A percentile compares a stretch with the other conserved stretches of the same genome.
These are phyloP conservation scores for Cercospora sojina DNA, from an alignment of 2,329 filamentous ascomycete species.

Conservation along the genomic window DNA sequence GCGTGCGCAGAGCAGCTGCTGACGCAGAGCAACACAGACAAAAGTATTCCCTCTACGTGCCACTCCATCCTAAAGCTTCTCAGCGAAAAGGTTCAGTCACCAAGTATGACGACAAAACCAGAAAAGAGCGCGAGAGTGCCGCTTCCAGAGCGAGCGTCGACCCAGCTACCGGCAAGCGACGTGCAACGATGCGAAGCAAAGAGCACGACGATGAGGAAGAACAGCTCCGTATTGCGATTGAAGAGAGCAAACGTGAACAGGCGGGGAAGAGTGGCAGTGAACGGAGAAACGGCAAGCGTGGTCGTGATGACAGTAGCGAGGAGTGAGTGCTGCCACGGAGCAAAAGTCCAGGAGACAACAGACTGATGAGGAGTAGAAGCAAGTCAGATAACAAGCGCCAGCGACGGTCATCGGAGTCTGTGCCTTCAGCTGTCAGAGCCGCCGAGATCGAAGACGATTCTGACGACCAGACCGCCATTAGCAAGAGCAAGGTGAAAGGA, in stretches of 20 bases:
- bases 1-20: conserved; percentile 31
- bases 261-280: conserved; percentile 54
- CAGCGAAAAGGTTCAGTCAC: conserved; percentile 64
- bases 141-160: conserved; percentile 52
- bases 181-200: conserved; percentile 96
- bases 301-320: conserved; percentile 87
- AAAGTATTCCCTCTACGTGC: conserved; percentile 63
- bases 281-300: conserved; percentile 72
- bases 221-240: conserved; percentile 81
- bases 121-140: conserved; percentile 56
- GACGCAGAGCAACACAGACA: conserved; percentile 48
- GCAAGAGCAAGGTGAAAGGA: conserved; percentile 40
- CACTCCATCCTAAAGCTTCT: conserved; percentile 52
- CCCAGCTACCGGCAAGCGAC: conserved; percentile 69
- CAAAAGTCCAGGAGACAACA: not conserved
- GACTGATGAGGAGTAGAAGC: conserved; percentile 54
- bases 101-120: conserved; percentile 61
- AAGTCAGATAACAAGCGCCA: conserved; percentile 74
- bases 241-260: conserved; percentile 87
- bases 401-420: conserved; percentile 75
- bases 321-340: conserved; percentile 65
- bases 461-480: conserved; percentile 60
- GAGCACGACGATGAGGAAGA: conserved; percentile 96
- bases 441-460: conserved; percentile 61
- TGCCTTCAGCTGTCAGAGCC: conserved; percentile 48